Base-by-base conservation (phyloP, 495 filamentous ascomycete genomes). In the Neurospora sp. region DNA sequence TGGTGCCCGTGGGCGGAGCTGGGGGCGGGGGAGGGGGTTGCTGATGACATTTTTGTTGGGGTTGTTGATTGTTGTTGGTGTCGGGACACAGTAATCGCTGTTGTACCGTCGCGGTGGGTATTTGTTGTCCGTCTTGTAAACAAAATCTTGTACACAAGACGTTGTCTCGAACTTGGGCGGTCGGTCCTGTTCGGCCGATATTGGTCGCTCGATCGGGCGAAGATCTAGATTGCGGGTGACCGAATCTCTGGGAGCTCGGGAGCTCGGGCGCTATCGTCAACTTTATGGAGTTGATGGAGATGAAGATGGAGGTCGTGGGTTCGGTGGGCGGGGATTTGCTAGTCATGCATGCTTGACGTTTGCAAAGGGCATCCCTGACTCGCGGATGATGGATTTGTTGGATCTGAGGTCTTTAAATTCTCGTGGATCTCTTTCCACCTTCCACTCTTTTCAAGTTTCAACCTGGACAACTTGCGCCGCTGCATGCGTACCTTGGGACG, bases 1-100 rank as follows among this genome's bases (percentile, higher is more conserved):
- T 79, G 84, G 0, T 81, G 77, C 10, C 46, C 46, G 11, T 54
- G 46, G 46, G 46, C 46, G 20, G 83, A 81, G 71, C 31, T 31
- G 54, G 54, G 54, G 14, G 6, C 54, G 54, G 54, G 54, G 54
- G 54, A 62, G 54, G 54, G 54, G 54, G 54, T 62, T 62, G 54
- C 27, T 62, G 74, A 40, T 16, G 78, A 77, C 76, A 78, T 79
- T 41, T 27, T 27, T 27, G 1, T 27, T 27, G 27, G 27, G 27
- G 48, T 39, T 39, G 18, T 20, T 31, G 39, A 23, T 0, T 70
- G 39, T 27, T 23, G 37, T 16, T 16, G 71, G 18, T 72, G 8
- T 27, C 27, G 27, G 27, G 27, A 27, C 27, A 27, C 27, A 27
- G 27, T 27, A 27, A 27, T 27, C 27, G 27, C 27, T 27, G 27